These are phyloP conservation scores for Metroxylon sagu DNA, from an alignment of 176 grass and related monocot species.

Conservation along the genomic window DNA sequence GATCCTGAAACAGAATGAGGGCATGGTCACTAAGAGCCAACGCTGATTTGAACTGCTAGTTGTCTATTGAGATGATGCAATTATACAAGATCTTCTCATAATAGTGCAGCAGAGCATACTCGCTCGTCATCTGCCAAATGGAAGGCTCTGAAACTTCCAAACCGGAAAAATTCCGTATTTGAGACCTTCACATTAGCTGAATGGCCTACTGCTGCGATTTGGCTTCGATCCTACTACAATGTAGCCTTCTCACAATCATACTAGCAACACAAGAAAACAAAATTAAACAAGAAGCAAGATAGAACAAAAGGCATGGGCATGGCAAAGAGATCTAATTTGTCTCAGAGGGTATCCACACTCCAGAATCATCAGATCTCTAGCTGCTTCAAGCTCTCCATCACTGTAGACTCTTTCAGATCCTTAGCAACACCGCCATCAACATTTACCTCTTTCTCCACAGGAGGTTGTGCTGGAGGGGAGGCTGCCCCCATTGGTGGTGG, in stretches of 20 bases:
- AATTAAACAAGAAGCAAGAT: slow-evolving; percentile 23
- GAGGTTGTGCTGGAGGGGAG: background rate
- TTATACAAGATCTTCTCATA: too few species aligned
- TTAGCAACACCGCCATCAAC: background rate
- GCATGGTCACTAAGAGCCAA: too few species aligned
- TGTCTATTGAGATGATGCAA: too few species aligned
- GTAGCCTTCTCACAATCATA: slow-evolving; percentile 37
- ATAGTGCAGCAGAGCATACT: too few species aligned
- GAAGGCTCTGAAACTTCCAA: background rate
- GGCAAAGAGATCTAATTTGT: too few species aligned
- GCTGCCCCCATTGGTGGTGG: background rate
- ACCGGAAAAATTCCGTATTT: background rate
- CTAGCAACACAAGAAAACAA: slow-evolving; percentile 18
- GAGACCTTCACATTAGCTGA: slow-evolving; percentile 17
- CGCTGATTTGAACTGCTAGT: too few species aligned
- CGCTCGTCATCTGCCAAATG: too few species aligned
- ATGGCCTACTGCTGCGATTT: slow-evolving; percentile 28
- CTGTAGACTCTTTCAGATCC: slow-evolving; percentile 7
- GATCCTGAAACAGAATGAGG: too few species aligned
- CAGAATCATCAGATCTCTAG: slow-evolving; percentile 5
- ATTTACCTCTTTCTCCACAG: background rate
- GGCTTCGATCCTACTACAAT: slow-evolving; percentile 37
- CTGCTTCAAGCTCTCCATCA: slow-evolving; percentile 7
- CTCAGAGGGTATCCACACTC: too few species aligned
- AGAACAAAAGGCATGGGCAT: too few species aligned